A percentile compares a stretch with the other conserved stretches of the same genome.
phyloP scores from a whole-genome alignment of 2,329 filamentous ascomycete species.

The Ophiocordyceps polyrhachis-furcata region DNA sequence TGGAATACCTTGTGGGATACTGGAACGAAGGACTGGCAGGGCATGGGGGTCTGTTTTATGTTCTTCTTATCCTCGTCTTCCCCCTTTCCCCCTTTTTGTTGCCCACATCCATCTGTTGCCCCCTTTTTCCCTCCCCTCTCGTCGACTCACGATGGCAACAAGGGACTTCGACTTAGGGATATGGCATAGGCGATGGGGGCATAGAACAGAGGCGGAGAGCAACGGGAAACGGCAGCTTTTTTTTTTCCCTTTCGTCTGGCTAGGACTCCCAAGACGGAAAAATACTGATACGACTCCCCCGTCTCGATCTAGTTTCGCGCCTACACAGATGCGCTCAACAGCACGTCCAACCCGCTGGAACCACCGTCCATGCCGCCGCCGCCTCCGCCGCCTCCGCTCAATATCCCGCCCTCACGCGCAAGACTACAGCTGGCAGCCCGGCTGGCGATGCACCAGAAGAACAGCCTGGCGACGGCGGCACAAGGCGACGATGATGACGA shows the following conservation, averaged over 20 bases:
- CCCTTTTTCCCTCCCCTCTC: too few species aligned
- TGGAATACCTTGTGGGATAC: too few species aligned
- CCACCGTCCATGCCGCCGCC: conserved; percentile 42
- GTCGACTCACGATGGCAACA: too few species aligned
- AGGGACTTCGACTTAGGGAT: too few species aligned
- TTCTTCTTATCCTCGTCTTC: too few species aligned
- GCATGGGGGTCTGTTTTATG: too few species aligned
- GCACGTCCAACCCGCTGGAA: conserved; percentile 26
- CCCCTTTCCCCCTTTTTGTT: too few species aligned
- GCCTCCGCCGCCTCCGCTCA: conserved; percentile 62
- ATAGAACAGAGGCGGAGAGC: too few species aligned
- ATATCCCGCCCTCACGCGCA: conserved; percentile 71
- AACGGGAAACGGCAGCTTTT: too few species aligned
- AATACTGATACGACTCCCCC: background rate
- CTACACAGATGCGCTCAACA: conserved; percentile 36
- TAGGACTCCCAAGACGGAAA: background rate
- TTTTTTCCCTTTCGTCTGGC: background rate
- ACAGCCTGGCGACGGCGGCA: conserved; percentile 16
- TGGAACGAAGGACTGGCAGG: too few species aligned
- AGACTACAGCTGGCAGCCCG: conserved; percentile 80
- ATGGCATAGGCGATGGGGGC: too few species aligned
- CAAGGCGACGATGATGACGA: conserved; percentile 25
- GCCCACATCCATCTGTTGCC: too few species aligned
- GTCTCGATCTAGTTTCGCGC: conserved; percentile 31
- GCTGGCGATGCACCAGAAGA: conserved; percentile 57